Conservation (phyloP, 345 rosid genomes). For the Gossypium raimondii region DNA sequence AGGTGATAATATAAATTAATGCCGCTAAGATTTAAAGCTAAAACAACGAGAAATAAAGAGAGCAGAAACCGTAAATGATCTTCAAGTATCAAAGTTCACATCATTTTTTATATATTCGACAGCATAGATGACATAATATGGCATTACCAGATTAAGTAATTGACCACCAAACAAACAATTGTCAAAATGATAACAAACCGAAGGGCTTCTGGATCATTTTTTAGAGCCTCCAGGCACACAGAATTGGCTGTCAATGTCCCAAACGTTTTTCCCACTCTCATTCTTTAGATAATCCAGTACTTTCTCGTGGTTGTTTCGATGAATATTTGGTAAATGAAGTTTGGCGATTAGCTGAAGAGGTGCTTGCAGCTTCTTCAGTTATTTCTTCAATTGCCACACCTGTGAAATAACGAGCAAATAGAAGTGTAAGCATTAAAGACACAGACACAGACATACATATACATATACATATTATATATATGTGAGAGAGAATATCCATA, state of each 20-base stretch:
- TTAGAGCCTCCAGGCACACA: conserved; percentile 56
- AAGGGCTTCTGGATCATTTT: conserved; percentile 72
- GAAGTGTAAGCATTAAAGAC: background rate
- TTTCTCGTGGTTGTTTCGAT: conserved; percentile 30
- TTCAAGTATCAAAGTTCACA: too few species aligned
- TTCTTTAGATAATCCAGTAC: conserved; percentile 13
- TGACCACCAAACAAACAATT: background rate
- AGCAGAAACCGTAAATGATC: background rate
- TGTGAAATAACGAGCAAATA: conserved; percentile 22
- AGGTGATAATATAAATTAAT: too few species aligned
- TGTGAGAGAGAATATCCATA: conserved; percentile 1
- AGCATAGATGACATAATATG: background rate
- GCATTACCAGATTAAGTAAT: background rate
- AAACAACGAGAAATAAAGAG: background rate
- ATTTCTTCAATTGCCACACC: conserved; percentile 74
- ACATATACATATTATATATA: too few species aligned
- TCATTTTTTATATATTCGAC: background rate
- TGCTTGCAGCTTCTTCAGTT: conserved; percentile 47
- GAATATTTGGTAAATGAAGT: conserved; percentile 25
- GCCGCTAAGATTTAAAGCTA: background rate
- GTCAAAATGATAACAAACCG: conserved; percentile 39
- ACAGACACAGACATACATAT: background rate
- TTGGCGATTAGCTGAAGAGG: conserved; percentile 33
- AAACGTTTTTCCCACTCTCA: conserved; percentile 17
- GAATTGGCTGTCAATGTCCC: conserved; percentile 32